phyloP scores from a whole-genome alignment of 352 stramenopile genomes.

The Phytopythium boreale region DNA sequence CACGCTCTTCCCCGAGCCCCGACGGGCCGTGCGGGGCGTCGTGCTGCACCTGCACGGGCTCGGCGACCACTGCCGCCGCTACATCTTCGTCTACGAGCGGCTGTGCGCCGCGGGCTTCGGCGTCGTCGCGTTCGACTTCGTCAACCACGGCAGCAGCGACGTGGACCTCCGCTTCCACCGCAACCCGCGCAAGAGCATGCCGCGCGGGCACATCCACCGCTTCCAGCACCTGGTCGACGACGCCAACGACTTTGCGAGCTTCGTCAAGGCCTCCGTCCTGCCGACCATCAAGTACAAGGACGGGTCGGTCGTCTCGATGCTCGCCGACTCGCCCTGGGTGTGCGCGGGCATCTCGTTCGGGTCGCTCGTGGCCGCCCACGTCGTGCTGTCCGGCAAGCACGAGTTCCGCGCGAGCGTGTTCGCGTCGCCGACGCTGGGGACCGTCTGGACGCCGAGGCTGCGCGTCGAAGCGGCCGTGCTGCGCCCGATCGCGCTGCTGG shows the following conservation, averaged over 20 bases:
- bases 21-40: constrained; percentile 31
- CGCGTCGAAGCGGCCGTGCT: constrained; percentile 24
- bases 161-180: constrained; percentile 11
- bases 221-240: constrained; percentile 35
- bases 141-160: constrained; percentile 46
- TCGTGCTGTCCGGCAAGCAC: constrained; percentile 30
- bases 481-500: constrained; percentile 20
- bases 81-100: constrained; percentile 40
- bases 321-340: constrained; percentile 21
- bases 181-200: constrained; percentile 4
- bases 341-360: constrained; percentile 35
- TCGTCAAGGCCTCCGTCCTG: constrained; percentile 23
- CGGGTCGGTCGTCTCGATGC: constrained; percentile 10
- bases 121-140: constrained; percentile 50
- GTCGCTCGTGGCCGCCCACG: constrained; percentile 32
- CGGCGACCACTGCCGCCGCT: constrained; percentile 49
- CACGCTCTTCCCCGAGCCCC: constrained; percentile 33
- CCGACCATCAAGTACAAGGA: constrained; percentile 5
- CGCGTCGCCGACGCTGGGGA: constrained; percentile 25
- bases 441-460: constrained; percentile 30
- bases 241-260: constrained; percentile 34
- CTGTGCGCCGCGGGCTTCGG: constrained; percentile 40
- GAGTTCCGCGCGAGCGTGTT: constrained; percentile 32
- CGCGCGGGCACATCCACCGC: constrained; percentile 23
- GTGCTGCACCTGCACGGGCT: constrained; percentile 58